A percentile compares a stretch with the other conserved stretches of the same genome.
Conservation (phyloP, 345 rosid species). For the Boechera retrofracta region DNA sequence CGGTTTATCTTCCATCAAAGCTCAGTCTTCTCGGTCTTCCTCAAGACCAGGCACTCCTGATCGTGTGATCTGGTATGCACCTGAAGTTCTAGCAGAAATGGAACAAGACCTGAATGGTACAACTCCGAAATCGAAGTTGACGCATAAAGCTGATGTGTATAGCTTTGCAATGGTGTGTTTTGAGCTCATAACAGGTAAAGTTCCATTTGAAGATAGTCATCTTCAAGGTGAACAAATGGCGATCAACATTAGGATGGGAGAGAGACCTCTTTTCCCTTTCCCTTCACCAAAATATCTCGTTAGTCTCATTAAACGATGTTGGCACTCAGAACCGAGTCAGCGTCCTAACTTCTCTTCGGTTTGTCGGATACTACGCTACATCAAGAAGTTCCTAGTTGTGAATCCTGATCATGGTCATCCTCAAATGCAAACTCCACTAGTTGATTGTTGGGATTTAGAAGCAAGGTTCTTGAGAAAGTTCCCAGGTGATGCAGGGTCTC, state of each 20-base stretch:
- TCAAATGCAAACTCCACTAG: conserved; percentile 55
- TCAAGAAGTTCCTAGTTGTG: conserved; percentile 77
- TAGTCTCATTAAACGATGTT: conserved; percentile 75
- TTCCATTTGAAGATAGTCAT: conserved; percentile 88
- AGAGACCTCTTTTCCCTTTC: conserved; percentile 82
- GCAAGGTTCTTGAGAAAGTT: conserved; percentile 59
- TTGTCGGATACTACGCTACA: conserved; percentile 72
- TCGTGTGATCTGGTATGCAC: conserved; percentile 79
- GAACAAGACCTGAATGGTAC: conserved; percentile 47
- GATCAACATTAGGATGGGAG: conserved; percentile 76
- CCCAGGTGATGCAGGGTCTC: conserved; percentile 40
- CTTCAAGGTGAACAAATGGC: conserved; percentile 78
- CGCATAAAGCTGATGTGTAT: conserved; percentile 87
- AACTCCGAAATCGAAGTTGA: conserved; percentile 46
- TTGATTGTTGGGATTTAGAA: conserved; percentile 76
- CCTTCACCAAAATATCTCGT: conserved; percentile 75
- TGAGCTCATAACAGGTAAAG: conserved; percentile 82
- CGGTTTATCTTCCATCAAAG: conserved; percentile 54
- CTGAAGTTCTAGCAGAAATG: conserved; percentile 73
- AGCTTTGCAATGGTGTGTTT: conserved; percentile 93
- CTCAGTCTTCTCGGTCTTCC: conserved; percentile 43
- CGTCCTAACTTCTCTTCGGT: conserved; percentile 85
- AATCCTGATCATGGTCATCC: conserved; percentile 68
- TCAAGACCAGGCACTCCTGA: conserved; percentile 41
- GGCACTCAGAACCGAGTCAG: conserved; percentile 68